phyloP scores from a whole-genome alignment of 257 asterid species.

The Solanum sejunctum region DNA sequence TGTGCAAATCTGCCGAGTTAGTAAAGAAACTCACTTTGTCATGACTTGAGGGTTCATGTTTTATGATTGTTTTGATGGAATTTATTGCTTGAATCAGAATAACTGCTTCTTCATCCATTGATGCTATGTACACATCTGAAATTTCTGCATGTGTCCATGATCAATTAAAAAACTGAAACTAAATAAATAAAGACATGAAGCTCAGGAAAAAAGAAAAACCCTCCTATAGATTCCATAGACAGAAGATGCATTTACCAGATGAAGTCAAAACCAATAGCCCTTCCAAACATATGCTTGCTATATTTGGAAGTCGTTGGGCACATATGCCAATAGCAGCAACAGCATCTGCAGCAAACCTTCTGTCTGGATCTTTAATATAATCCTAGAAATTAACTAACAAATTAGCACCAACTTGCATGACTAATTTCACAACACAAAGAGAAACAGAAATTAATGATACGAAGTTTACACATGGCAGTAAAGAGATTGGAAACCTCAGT shows the following conservation, averaged over 20 bases:
- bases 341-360: conserved; percentile 91
- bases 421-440: conserved; percentile 2
- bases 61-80: conserved; percentile 72
- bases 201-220: neutral
- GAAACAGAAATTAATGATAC: neutral
- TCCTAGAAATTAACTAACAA: conserved; percentile 39
- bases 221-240: conserved; percentile 3
- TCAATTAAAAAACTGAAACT: conserved; percentile 4
- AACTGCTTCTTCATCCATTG: conserved; percentile 51
- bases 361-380: conserved; percentile 84
- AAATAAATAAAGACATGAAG: neutral
- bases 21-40: conserved; percentile 48
- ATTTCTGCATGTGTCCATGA: conserved; percentile 33
- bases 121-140: conserved; percentile 32
- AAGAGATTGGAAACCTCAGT: neutral
- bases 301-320: conserved; percentile 61
- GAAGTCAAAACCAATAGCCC: conserved; percentile 59
- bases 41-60: conserved; percentile 58
- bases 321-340: conserved; percentile 91
- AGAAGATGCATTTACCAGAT: conserved; percentile 37
- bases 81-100: conserved; percentile 73
- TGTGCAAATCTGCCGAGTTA: neutral
- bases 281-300: conserved; percentile 68
- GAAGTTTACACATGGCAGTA: neutral
- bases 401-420: conserved; percentile 11